A percentile compares a stretch with the other conserved stretches of the same genome.
phyloP scores from a whole-genome alignment of 331 rosid genomes.

The Quercus lobata region DNA sequence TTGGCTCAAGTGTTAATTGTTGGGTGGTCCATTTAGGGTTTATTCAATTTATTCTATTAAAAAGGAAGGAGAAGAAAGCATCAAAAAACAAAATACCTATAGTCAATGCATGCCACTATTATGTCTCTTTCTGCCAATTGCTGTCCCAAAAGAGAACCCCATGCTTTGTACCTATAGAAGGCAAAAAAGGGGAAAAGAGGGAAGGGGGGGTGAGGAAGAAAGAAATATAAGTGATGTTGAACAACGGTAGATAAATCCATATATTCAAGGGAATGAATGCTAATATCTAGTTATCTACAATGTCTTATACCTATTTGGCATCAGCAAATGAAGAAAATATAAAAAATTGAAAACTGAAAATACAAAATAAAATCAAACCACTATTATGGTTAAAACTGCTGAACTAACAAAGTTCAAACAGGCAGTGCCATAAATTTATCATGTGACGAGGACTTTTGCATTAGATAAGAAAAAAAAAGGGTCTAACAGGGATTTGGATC shows the following conservation, averaged over 20 bases:
- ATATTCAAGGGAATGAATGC: neutral
- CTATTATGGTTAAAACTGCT: neutral
- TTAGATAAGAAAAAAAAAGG: no score
- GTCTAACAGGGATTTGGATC: neutral
- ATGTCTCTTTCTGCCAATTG: slow-evolving; percentile 86
- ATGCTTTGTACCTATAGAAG: slow-evolving; percentile 84
- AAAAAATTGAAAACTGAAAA: no score
- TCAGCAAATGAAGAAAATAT: neutral
- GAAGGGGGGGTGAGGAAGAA: neutral
- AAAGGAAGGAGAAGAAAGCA: neutral
- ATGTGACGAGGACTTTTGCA: neutral
- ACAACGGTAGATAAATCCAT: slow-evolving; percentile 5
- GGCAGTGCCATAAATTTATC: neutral
- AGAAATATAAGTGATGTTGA: slow-evolving; percentile 21
- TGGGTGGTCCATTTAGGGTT: neutral
- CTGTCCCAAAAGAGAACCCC: slow-evolving; percentile 91
- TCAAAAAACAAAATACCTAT: slow-evolving; percentile 60
- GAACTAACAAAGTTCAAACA: neutral
- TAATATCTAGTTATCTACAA: neutral
- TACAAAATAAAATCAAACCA: no score
- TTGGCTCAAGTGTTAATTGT: neutral
- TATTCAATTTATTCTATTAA: neutral
- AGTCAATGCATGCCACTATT: slow-evolving; percentile 87
- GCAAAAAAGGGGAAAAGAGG: neutral
- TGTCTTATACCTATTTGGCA: neutral